A percentile compares a stretch with the other conserved stretches of the same genome.
These are phyloP conservation scores for Yarrowia yakushimensis DNA, from an alignment of 805 yeast species.

Conservation along the genomic window DNA sequence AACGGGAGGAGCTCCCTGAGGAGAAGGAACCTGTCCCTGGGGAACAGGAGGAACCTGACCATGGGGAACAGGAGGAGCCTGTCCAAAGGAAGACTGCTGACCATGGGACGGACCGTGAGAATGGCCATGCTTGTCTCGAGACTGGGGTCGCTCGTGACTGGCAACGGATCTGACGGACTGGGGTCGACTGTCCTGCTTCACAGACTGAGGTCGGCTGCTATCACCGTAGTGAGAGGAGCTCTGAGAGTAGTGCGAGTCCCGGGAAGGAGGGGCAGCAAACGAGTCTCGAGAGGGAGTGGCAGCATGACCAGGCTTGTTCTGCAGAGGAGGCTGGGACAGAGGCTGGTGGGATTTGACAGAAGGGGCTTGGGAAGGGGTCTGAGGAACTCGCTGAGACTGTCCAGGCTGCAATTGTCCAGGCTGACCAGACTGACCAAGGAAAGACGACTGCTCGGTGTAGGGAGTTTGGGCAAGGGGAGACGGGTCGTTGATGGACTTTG, in stretches of 20 bases:
- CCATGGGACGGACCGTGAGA: background rate
- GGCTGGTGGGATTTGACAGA: conserved; percentile 2
- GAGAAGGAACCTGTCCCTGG: background rate
- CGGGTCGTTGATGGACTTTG: conserved; percentile 1
- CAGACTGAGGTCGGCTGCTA: conserved; percentile 4
- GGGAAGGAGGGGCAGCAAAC: background rate
- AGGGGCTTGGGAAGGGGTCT: background rate
- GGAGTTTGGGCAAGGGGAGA: conserved; percentile 10
- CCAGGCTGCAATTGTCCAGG: background rate
- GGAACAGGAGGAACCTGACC: background rate
- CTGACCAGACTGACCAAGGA: background rate
- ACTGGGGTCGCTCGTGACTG: conserved; percentile 1
- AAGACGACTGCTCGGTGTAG: conserved; percentile 2
- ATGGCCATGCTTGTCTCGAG: background rate
- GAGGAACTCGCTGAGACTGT: background rate
- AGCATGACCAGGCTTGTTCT: background rate
- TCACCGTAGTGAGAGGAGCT: conserved; percentile 13
- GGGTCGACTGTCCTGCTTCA: conserved; percentile 4
- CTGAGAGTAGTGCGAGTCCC: conserved; percentile 7
- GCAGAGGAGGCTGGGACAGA: conserved; percentile 1
- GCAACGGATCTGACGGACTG: background rate
- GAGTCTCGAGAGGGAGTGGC: background rate
- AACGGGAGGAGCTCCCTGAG: background rate
- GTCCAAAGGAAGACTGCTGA: no score
- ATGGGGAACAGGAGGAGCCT: conserved; percentile 3